Conservation (phyloP, 768 basidiomycete species). For the Cystoderma amianthinum region DNA sequence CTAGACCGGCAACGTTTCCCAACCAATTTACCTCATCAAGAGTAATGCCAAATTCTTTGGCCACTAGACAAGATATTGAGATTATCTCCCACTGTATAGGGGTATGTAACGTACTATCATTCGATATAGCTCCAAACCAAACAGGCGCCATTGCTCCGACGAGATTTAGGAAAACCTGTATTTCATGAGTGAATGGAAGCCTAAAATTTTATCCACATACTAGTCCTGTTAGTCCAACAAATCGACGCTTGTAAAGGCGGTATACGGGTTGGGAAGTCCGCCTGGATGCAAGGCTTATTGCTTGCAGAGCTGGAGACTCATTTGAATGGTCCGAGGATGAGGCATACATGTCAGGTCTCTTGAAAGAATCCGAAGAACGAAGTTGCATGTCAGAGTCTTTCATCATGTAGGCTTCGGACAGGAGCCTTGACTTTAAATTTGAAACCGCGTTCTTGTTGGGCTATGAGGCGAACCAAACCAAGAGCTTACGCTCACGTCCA, state of each 20-base stretch:
- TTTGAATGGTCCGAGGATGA: too few relatives aligned
- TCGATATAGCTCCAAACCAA: slow-evolving; percentile 84
- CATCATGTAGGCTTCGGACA: too few relatives aligned
- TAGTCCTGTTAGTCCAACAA: slow-evolving; percentile 60
- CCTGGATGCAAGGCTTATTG: too few relatives aligned
- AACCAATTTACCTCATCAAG: slow-evolving; percentile 78
- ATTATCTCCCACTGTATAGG: background rate
- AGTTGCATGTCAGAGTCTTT: too few relatives aligned
- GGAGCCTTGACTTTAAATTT: too few relatives aligned
- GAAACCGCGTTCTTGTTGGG: too few relatives aligned
- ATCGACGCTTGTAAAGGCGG: slow-evolving; percentile 65
- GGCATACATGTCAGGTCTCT: too few relatives aligned
- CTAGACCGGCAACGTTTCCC: slow-evolving; percentile 55
- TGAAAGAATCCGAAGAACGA: too few relatives aligned
- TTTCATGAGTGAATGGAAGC: background rate
- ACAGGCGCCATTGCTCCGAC: slow-evolving; percentile 63
- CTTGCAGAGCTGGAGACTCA: too few relatives aligned
- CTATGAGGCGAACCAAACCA: too few relatives aligned
- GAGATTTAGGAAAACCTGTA: slow-evolving; percentile 54
- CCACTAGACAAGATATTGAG: slow-evolving; percentile 30
- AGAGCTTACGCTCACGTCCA: too few relatives aligned
- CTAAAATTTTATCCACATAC: slow-evolving; percentile 22
- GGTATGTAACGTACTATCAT: slow-evolving; percentile 36
- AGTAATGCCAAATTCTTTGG: slow-evolving; percentile 58
- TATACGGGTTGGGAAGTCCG: too few relatives aligned